phyloP scores from a whole-genome alignment of 352 stramenopile species.

The Halophytophthora batemanensis region DNA sequence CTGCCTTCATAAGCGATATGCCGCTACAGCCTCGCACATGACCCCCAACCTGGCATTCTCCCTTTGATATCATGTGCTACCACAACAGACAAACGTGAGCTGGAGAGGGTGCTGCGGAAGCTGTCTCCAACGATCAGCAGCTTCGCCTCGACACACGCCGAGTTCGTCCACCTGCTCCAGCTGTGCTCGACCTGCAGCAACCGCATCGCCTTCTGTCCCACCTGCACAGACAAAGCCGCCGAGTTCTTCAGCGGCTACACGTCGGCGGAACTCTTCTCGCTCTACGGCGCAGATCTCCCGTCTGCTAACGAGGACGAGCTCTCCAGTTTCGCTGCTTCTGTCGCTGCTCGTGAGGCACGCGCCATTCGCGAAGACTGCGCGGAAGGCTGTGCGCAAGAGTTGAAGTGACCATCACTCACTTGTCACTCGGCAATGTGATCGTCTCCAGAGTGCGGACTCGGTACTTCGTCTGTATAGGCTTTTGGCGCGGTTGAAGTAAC shows the following conservation, averaged over 20 bases:
- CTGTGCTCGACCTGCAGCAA: slow-evolving; percentile 47
- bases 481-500: not conserved
- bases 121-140: slow-evolving; percentile 63
- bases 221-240: slow-evolving; percentile 41
- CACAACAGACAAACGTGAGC: slow-evolving; percentile 41
- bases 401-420: slow-evolving; percentile 23
- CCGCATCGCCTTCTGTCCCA: slow-evolving; percentile 49
- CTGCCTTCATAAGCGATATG: too few species aligned
- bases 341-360: slow-evolving; percentile 36
- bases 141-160: slow-evolving; percentile 41
- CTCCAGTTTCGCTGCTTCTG: slow-evolving; percentile 34
- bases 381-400: slow-evolving; percentile 6
- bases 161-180: slow-evolving; percentile 61
- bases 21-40: too few species aligned
- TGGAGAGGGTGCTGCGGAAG: slow-evolving; percentile 61
- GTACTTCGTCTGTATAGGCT: not conserved
- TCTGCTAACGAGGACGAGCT: slow-evolving; percentile 45
- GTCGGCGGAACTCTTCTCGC: slow-evolving; percentile 38
- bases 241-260: slow-evolving; percentile 69
- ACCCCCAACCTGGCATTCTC: too few species aligned
- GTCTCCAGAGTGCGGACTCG: not conserved
- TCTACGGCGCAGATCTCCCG: slow-evolving; percentile 59
- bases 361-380: slow-evolving; percentile 14
- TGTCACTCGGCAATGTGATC: not conserved
- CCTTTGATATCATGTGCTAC: slow-evolving; percentile 2